These are phyloP conservation scores for Penicillium taxi DNA, from an alignment of 495 filamentous ascomycete genomes.

Conservation along the genomic window DNA sequence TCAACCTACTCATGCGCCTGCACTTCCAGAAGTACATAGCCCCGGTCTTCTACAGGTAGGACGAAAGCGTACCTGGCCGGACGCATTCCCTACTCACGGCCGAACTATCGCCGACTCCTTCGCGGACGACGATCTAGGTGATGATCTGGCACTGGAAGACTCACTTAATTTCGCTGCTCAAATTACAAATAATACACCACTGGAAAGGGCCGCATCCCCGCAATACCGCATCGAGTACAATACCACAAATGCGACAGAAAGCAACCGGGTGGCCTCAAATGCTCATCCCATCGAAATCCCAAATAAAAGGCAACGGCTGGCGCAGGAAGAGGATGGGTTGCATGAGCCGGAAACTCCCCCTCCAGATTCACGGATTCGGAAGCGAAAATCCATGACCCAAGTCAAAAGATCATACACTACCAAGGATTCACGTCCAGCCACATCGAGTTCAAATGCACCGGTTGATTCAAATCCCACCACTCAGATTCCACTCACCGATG, in stretches of 20 bases:
- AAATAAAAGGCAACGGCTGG: constrained; percentile 29
- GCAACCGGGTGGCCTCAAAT: not conserved
- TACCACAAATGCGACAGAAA: too few species aligned
- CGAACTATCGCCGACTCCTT: constrained; percentile 32
- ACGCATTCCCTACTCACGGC: constrained; percentile 20
- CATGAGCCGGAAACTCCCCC: constrained; percentile 3
- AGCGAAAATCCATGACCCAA: too few species aligned
- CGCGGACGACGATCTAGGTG: constrained; percentile 30
- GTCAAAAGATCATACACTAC: too few species aligned
- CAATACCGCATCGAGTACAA: constrained; percentile 16
- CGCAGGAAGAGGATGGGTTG: constrained; percentile 4
- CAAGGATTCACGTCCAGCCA: too few species aligned
- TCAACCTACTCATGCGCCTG: constrained; percentile 5
- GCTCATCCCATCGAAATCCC: constrained; percentile 13
- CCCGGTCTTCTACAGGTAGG: constrained; percentile 33
- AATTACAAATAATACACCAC: constrained; percentile 18
- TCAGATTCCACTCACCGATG: too few species aligned
- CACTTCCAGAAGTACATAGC: constrained; percentile 30
- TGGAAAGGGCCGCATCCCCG: constrained; percentile 6
- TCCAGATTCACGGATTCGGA: too few species aligned
- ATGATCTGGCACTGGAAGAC: constrained; percentile 22
- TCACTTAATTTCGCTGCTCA: constrained; percentile 13
- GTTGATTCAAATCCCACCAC: too few species aligned
- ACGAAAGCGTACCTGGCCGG: constrained; percentile 32
- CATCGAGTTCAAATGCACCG: too few species aligned